Percentiles rank a stretch among this genome's conserved stretches.
Evolutionary conservation across 495 filamentous ascomycete species (phyloP).

Genomic region (Xylaria scruposa): DNA sequence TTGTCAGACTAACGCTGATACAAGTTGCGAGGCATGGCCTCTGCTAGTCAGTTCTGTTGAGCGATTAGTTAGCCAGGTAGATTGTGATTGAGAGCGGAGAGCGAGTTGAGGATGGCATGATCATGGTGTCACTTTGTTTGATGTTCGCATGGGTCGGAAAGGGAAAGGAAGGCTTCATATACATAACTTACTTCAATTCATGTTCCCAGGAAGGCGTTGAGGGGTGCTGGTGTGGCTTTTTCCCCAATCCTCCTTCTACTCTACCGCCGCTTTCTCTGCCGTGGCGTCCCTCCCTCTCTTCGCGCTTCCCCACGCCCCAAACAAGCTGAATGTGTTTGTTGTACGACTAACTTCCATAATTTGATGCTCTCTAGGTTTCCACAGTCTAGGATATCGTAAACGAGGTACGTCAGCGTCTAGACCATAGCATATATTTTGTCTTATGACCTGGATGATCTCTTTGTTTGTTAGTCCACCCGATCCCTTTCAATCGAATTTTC

Average conservation of each 20-base stretch:
- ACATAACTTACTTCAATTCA: slow-evolving; percentile 21
- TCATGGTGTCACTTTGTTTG: not conserved
- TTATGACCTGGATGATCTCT: not conserved
- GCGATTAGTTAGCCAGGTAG: slow-evolving; percentile 8
- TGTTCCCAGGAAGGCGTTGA: slow-evolving; percentile 19
- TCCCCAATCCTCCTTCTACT: not conserved
- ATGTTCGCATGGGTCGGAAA: not conserved
- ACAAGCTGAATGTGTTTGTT: not conserved
- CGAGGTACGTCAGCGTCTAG: not conserved
- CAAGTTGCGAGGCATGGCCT: not conserved
- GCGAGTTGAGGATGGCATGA: not conserved
- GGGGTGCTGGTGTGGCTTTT: slow-evolving; percentile 18
- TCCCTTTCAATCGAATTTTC: not conserved
- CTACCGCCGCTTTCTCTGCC: not conserved
- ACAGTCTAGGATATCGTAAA: not conserved
- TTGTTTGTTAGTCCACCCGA: not conserved
- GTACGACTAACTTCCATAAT: not conserved
- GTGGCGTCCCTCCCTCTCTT: not conserved
- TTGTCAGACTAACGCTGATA: slow-evolving; percentile 27
- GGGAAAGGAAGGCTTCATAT: not conserved
- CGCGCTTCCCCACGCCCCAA: not conserved
- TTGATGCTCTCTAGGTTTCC: not conserved
- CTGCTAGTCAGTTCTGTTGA: slow-evolving; percentile 8
- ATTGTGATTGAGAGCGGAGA: not conserved
- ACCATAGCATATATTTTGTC: not conserved